Evolutionary conservation across 2,329 filamentous ascomycete species (phyloP).

Genomic region (Penicillium capsulatum): DNA sequence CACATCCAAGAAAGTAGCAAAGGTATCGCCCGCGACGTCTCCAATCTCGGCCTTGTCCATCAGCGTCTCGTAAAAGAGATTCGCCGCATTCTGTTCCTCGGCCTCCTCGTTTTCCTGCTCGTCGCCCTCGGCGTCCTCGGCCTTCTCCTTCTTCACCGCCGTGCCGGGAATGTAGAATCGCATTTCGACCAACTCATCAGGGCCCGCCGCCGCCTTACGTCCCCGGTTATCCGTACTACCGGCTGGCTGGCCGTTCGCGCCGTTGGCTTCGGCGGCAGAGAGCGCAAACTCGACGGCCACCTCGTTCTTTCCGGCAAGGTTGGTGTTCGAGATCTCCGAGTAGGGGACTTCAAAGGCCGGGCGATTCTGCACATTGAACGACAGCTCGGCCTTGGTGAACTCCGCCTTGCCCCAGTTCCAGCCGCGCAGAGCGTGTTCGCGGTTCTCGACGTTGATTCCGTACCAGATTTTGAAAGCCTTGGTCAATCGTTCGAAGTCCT

Average conservation of each 20-base stretch:
- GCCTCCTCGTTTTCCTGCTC: constrained; percentile 68
- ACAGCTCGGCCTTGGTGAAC: constrained; percentile 88
- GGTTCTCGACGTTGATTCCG: constrained; percentile 83
- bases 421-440: constrained; percentile 88
- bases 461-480: constrained; percentile 99
- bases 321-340: constrained; percentile 95
- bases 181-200: constrained; percentile 96
- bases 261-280: constrained; percentile 66
- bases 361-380: constrained; percentile 95
- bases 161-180: constrained; percentile 96
- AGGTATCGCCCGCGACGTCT: constrained; percentile 96
- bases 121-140: constrained; percentile 61
- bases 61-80: constrained; percentile 94
- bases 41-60: constrained; percentile 99
- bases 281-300: constrained; percentile 92
- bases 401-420: constrained; percentile 99
- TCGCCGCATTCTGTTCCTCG: constrained; percentile 91
- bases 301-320: constrained; percentile 94
- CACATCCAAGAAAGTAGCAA: constrained; percentile 94
- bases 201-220: constrained; percentile 82
- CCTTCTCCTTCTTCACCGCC: constrained; percentile 66
- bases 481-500: constrained; percentile 83
- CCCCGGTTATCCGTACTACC: constrained; percentile 68
- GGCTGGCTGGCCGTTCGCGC: constrained; percentile 68
- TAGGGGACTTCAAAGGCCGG: constrained; percentile 97